Conservation (phyloP, 805 yeast species). For the Ogataea pignaliae region DNA sequence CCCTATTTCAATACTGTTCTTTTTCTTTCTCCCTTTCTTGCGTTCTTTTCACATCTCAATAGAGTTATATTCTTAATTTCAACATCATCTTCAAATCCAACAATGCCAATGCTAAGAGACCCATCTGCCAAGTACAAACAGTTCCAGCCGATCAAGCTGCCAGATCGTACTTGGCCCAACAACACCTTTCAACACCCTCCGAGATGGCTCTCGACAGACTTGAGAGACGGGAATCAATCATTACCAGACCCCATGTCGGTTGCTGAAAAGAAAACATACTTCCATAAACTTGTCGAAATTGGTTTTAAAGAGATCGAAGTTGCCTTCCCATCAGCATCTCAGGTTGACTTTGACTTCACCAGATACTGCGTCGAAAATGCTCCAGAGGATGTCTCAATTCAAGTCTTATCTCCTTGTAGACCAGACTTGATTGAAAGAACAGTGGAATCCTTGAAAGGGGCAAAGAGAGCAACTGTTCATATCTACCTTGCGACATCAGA, state of each 20-base stretch:
- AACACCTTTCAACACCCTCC: conserved; percentile 58
- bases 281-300: conserved; percentile 59
- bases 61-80: neutral
- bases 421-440: conserved; percentile 69
- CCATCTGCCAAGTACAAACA: conserved; percentile 61
- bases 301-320: conserved; percentile 86
- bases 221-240: conserved; percentile 82
- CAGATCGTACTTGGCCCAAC: conserved; percentile 69
- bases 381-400: conserved; percentile 73
- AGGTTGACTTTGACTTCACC: conserved; percentile 77
- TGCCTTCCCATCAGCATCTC: conserved; percentile 77
- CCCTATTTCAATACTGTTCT: no score
- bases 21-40: neutral
- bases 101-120: conserved; percentile 42
- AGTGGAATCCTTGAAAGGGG: conserved; percentile 67
- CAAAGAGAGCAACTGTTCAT: conserved; percentile 72
- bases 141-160: conserved; percentile 48
- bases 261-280: conserved; percentile 69
- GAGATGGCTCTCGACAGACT: conserved; percentile 78
- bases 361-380: conserved; percentile 67
- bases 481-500: conserved; percentile 74
- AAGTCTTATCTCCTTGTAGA: conserved; percentile 73
- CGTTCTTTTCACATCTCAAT: neutral
- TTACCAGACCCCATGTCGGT: conserved; percentile 85
- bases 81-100: neutral